Evolutionary conservation across 139 green algal genomes (phyloP), one percentile per base, ranked within the genome.

Genomic region (Nannochloris sp.): DNA sequence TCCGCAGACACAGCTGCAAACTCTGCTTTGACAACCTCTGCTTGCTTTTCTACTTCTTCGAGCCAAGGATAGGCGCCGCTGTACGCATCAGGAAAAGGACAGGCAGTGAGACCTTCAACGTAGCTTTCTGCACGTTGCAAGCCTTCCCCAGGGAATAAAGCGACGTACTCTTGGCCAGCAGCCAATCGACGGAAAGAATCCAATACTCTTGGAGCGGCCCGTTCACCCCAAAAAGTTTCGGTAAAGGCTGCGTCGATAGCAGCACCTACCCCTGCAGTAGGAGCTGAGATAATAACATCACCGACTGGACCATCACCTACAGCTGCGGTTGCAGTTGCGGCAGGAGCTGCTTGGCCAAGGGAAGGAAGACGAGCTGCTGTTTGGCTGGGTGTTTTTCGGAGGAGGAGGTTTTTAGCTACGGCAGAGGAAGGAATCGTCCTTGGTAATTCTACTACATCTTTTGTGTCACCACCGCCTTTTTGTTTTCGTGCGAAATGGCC

Each of bases 51-150:
- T n/a, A 76, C 30, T 23, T 47, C 51, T 30, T 71, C 33, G 36
- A 76, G 51, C 68, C 68, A 76, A 24, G 27, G 31, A 60, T 76
- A 76, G 5, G 25, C n/a, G 6, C 45, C 47, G 14, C 15, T 35
- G 32, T 70, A 14, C 1, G 45, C 13, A 47, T 77, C 70, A 25
- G 33, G 66, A 36, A 76, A 77, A n/a, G 70, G 66, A 25, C 33
- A 19, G 7, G 70, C 60, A 12, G 37, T 31, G 14, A 77, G 68
- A 6, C 70, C 70, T 54, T 62, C 65, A 3, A 77, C 55, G 65
- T 63, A 77, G n/a, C 35, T 64, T 25, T 46, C 58, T 8, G 70
- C 65, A 4, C 54, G 54, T 64, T 77, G 64, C 24, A 60, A 47
- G 10, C 68, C 68, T 58, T 61, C 36, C 4, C 60, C 67, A 33